Evolutionary conservation across 2,329 filamentous ascomycete species (phyloP).

Genomic region (Neonectria magnoliae): DNA sequence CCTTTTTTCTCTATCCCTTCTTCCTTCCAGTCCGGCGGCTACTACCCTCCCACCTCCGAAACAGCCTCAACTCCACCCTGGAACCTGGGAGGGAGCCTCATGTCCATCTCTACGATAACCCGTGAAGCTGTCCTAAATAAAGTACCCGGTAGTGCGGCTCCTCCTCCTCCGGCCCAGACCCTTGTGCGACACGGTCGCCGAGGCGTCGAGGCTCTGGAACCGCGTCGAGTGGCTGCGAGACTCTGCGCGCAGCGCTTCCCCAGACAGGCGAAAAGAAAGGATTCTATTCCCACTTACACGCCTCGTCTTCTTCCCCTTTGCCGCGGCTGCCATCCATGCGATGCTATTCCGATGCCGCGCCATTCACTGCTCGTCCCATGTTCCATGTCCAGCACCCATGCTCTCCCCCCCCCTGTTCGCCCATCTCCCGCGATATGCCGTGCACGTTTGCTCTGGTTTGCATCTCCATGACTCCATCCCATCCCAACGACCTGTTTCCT

Average conservation of each 20-base stretch:
- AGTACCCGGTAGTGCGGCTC: not conserved
- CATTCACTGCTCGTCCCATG: not conserved
- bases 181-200: constrained; percentile 17
- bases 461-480: not conserved
- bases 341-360: constrained; percentile 15
- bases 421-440: constrained; percentile 21
- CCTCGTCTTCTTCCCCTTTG: not conserved
- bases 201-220: not conserved
- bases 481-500: constrained; percentile 37
- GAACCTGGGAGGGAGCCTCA: not conserved
- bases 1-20: not conserved
- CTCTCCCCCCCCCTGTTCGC: constrained; percentile 7
- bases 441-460: not conserved
- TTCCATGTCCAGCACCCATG: constrained; percentile 8
- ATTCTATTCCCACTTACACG: not conserved
- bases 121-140: not conserved
- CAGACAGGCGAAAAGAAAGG: not conserved
- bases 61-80: constrained; percentile 22
- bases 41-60: constrained; percentile 33
- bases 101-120: not conserved
- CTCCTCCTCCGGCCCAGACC: not conserved
- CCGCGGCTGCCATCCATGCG: not conserved
- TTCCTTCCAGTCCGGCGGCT: constrained; percentile 35
- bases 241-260: constrained; percentile 18
- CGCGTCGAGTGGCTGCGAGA: constrained; percentile 12